These are phyloP conservation scores for Ceratobasidium papillatum DNA, from an alignment of 1,284 basidiomycete species.

Conservation along the genomic window DNA sequence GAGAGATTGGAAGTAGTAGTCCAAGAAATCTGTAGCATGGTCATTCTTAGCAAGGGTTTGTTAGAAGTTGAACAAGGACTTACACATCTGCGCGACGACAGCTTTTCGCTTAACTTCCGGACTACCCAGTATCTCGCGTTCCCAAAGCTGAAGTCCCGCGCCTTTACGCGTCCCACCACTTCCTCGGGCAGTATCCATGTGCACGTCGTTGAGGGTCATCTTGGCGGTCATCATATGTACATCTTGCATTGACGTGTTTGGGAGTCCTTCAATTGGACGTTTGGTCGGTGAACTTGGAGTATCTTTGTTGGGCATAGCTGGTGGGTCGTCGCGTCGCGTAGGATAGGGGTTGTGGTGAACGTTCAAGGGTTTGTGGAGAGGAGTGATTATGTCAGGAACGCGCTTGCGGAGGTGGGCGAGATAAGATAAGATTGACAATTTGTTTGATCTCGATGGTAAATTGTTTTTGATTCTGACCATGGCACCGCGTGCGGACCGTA, in stretches of 20 bases:
- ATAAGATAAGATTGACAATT: slow-evolving; percentile 40
- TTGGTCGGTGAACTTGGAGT: slow-evolving; percentile 24
- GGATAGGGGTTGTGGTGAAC: slow-evolving; percentile 2
- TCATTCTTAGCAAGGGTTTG: background rate
- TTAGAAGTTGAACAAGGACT: slow-evolving; percentile 45
- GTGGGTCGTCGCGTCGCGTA: background rate
- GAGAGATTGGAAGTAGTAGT: slow-evolving; percentile 93
- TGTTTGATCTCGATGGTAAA: background rate
- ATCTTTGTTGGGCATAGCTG: background rate
- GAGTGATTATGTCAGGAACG: slow-evolving; percentile 19
- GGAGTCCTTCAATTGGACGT: slow-evolving; percentile 25
- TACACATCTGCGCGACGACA: slow-evolving; percentile 94
- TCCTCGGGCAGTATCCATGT: slow-evolving; percentile 34
- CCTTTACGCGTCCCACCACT: slow-evolving; percentile 35
- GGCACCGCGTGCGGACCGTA: slow-evolving; percentile 28
- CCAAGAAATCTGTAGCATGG: slow-evolving; percentile 77
- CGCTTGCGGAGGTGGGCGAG: background rate
- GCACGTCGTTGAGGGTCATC: slow-evolving; percentile 31
- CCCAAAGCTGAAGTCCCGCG: slow-evolving; percentile 72
- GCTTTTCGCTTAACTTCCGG: slow-evolving; percentile 91
- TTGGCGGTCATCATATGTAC: slow-evolving; percentile 38
- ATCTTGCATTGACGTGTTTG: slow-evolving; percentile 13
- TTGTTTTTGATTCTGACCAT: background rate
- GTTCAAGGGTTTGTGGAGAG: slow-evolving; percentile 12
- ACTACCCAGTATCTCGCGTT: slow-evolving; percentile 81